Evolutionary conservation across 441 rosid species (phyloP).

Genomic region (Arabidopsis lyrata): DNA sequence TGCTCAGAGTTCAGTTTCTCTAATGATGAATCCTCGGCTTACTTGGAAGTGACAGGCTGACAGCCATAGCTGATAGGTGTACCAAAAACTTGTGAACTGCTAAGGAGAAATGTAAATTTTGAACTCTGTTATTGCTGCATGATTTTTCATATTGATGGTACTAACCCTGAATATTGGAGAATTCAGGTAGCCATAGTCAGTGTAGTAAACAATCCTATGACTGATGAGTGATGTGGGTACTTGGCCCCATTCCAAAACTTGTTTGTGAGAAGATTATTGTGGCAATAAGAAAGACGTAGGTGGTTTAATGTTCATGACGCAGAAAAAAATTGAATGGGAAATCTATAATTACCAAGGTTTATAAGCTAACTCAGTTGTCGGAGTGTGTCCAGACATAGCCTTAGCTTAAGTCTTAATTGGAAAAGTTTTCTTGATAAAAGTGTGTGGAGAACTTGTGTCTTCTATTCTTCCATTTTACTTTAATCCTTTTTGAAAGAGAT

Average conservation of each 20-base stretch:
- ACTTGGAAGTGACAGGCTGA: constrained; percentile 3
- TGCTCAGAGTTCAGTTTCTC: background rate
- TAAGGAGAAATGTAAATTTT: constrained; percentile 19
- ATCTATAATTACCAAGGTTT: constrained; percentile 1
- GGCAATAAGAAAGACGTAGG: constrained; percentile 1
- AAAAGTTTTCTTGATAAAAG: background rate
- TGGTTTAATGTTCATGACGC: constrained; percentile 16
- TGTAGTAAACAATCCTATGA: constrained; percentile 1
- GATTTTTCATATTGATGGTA: constrained; percentile 6
- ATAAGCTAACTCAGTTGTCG: background rate
- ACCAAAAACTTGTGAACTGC: background rate
- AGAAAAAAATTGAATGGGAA: background rate
- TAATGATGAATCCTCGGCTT: background rate
- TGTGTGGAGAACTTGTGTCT: too few species aligned
- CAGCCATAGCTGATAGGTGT: constrained; percentile 7
- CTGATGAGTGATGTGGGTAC: constrained; percentile 12
- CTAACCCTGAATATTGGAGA: constrained; percentile 9
- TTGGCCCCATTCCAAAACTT: background rate
- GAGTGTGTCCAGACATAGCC: constrained; percentile 10
- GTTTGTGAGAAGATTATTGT: constrained; percentile 16
- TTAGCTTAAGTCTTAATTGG: constrained; percentile 20
- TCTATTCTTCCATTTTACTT: too few species aligned
- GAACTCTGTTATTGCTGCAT: background rate
- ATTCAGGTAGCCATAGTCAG: constrained; percentile 12
- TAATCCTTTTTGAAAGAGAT: background rate